Base-by-base conservation (phyloP, 805 yeast species). In the baker's yeast (Saccharomyces cerevisiae) region DNA sequence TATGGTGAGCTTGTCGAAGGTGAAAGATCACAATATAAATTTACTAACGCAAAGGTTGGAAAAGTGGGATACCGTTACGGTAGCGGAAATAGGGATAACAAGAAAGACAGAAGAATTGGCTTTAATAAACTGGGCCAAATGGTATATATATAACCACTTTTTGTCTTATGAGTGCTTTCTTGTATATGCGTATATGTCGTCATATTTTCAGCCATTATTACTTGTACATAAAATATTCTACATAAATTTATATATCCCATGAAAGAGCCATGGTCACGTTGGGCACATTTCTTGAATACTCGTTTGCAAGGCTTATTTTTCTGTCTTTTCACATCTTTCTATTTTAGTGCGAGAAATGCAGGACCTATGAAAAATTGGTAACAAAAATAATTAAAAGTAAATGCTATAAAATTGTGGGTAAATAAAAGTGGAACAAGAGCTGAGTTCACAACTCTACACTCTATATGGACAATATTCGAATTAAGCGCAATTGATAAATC, bases 41-140 rank as follows among this genome's bases (percentile, higher is more conserved):
- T 92, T 71, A 83, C 86, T 22, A 79, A 83, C 58, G 85, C 89
- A 48, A 82, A 79, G 65, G 89, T 86, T 49, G 97, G 97, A 41
- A 74, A 81, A 53, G 94, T 90, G 52, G 99, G 98, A 51, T 82
- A 74, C 79, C 83, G 98, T 67, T 92, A 92, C 68, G 98, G 98
- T 72, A 88, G 90, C 46, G 80, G 89, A 21, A 78, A 84, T 60
- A 88, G 97, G 75, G 98, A 92, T 72, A 84, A 81, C 64, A 89
- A 85, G 79, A 87, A 84, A 67, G 85, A 89, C 69, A 83, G 98
- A 72, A 80, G 77, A 60, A 76, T 87, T 61, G 87, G 84, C 1
- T 87, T 78, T 69, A 84, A 85, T 65, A 79, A 81, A 60, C 74
- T 77, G 54, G 95, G 95, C 63, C 79, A 78, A 62, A 84, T 68